phyloP scores from a whole-genome alignment of 2,329 filamentous ascomycete species.

The Aspergillus carbonarius region DNA sequence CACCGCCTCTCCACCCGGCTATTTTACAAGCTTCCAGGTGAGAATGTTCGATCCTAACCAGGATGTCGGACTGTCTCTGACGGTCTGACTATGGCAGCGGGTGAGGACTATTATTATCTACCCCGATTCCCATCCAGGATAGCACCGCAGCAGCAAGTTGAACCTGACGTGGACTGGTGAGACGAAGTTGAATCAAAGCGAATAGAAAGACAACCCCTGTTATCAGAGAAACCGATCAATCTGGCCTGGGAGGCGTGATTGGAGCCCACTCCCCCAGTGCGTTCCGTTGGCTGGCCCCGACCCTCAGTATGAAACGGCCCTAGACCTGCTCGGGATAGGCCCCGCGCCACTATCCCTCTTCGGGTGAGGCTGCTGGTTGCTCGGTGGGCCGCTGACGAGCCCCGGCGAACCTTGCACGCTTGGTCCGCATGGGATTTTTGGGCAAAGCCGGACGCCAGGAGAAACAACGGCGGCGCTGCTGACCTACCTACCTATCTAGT shows the following conservation, averaged over 20 bases:
- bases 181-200: slow-evolving; percentile 11
- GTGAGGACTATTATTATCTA: slow-evolving; percentile 3
- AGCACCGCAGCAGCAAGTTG: slow-evolving; percentile 12
- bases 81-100: too few relatives aligned
- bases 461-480: too few relatives aligned
- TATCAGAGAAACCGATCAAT: slow-evolving; percentile 14
- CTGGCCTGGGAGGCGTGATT: slow-evolving; percentile 5
- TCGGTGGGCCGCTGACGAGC: slow-evolving; percentile 16
- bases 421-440: not conserved
- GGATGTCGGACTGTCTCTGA: not conserved
- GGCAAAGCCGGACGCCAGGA: not conserved
- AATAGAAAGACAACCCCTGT: slow-evolving; percentile 15
- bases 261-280: slow-evolving; percentile 4
- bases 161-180: slow-evolving; percentile 18
- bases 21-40: not conserved
- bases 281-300: slow-evolving; percentile 13
- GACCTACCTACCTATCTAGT: not conserved
- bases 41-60: not conserved
- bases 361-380: slow-evolving; percentile 8
- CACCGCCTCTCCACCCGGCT: not conserved
- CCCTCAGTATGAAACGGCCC: slow-evolving; percentile 21
- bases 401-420: slow-evolving; percentile 11
- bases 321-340: slow-evolving; percentile 11
- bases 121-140: not conserved
- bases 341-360: slow-evolving; percentile 10